Conservation (phyloP, 1,284 basidiomycete genomes). For the Boletellus deceptivus region DNA sequence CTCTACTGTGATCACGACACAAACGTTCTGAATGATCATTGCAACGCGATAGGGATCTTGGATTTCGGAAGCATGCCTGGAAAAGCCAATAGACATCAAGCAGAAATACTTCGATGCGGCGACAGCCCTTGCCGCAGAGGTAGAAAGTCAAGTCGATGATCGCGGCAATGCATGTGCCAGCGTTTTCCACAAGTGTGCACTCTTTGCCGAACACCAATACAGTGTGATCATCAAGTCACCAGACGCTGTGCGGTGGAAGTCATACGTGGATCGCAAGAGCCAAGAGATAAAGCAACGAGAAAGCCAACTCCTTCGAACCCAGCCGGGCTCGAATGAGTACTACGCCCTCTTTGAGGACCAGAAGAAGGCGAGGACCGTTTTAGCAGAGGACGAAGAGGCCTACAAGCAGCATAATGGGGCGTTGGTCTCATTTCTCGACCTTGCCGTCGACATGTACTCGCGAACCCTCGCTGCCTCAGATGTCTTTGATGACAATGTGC, state of each 20-base stretch:
- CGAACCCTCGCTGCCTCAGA: slow-evolving; percentile 69
- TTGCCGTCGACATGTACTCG: slow-evolving; percentile 84
- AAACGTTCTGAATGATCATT: slow-evolving; percentile 1
- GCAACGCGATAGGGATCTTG: slow-evolving; percentile 70
- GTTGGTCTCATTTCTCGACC: slow-evolving; percentile 64
- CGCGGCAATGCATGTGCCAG: slow-evolving; percentile 45
- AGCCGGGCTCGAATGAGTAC: slow-evolving; percentile 27
- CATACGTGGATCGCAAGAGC: slow-evolving; percentile 72
- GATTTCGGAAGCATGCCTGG: slow-evolving; percentile 83
- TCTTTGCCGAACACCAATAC: slow-evolving; percentile 88
- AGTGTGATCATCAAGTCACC: slow-evolving; percentile 67
- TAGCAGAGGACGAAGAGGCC: slow-evolving; percentile 59
- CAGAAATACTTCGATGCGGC: slow-evolving; percentile 70
- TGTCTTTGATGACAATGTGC: slow-evolving; percentile 70
- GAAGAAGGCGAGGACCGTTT: slow-evolving; percentile 38
- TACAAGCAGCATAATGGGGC: slow-evolving; percentile 60
- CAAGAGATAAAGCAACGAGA: slow-evolving; percentile 58
- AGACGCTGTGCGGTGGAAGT: slow-evolving; percentile 68
- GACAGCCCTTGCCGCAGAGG: slow-evolving; percentile 39
- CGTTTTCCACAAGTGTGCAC: slow-evolving; percentile 83
- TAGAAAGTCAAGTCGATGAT: slow-evolving; percentile 17
- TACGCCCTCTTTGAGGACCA: slow-evolving; percentile 33
- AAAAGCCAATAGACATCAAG: slow-evolving; percentile 78
- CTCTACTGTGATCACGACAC: background rate
- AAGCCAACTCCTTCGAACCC: slow-evolving; percentile 39